phyloP scores from a whole-genome alignment of 2,329 filamentous ascomycete species.

The Fusarium fracticaudum region DNA sequence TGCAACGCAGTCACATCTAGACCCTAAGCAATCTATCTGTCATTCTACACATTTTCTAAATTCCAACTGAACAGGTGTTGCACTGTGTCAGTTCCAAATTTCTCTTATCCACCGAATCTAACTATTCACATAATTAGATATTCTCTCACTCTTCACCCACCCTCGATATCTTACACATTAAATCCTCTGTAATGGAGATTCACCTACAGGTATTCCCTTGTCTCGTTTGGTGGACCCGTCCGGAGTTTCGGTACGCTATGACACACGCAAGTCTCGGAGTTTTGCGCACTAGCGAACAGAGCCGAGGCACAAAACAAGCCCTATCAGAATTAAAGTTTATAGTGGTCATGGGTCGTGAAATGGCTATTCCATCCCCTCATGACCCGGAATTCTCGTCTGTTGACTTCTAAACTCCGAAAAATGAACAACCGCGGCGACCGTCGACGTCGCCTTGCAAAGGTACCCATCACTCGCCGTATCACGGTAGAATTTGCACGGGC shows the following conservation, averaged over 20 bases:
- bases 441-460: not conserved
- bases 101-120: not conserved
- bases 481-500: rapidly evolving
- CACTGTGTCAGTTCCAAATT: not conserved
- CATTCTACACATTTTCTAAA: not conserved
- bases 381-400: not conserved
- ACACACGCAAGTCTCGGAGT: not conserved
- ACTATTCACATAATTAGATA: rapidly evolving
- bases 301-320: not conserved
- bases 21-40: no score
- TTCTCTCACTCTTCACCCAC: not conserved
- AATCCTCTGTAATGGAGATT: no score
- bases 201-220: not conserved
- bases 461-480: not conserved
- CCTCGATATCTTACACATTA: no score
- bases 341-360: not conserved
- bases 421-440: not conserved
- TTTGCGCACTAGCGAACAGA: not conserved
- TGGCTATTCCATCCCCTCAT: not conserved
- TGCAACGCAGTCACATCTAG: not conserved
- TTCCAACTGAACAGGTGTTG: not conserved
- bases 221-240: not conserved
- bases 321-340: not conserved
- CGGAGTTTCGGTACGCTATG: not conserved
- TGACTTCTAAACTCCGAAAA: not conserved